Evolutionary conservation across 2,329 filamentous ascomycete species (phyloP), one percentile per base, ranked within the genome.

Genomic region (Sordariomycetes sp.): DNA sequence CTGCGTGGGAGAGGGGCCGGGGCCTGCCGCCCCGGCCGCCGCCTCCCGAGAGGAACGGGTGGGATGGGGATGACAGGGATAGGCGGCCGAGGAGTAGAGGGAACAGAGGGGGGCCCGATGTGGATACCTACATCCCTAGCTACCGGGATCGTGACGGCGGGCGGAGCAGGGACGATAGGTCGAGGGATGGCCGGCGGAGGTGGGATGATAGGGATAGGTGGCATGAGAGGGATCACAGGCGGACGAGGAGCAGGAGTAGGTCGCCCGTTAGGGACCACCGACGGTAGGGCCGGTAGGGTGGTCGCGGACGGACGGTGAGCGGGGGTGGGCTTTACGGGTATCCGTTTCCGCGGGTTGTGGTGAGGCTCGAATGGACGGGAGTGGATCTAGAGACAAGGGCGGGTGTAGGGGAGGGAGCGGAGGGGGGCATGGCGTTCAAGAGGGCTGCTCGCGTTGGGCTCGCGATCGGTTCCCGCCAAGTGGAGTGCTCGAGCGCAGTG

Each of bases 1-100:
- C 78, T 6, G 78, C 76, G 2, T 82, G 79, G 80, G 74, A 76
- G 52, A 69, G 78, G 56, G 55, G 51, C n/a, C 72, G 75, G 24
- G 75, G 73, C 10, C 65, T 79, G 13, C 76, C 76, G 3, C 76
- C 76, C 3, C 70, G 77, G 10, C 79, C 77, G 2, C 76, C 78
- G 2, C 74, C 74, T n/a, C 70, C 74, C 8, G 70, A 73, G 60
- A 65, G 69, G 61, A 69, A 67, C 53, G 71, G 70, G 25, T 68
- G 66, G 63, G 69, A 72, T 34, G 55, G 57, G 22, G 10, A 66
- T 4, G 64, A 67, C n/a, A 70, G n/a, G 64, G 71, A 59, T 65
- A 32, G 67, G 64, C n/a, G 67, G 65, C 6, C 62, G 60, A 20
- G 67, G 63, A 34, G 67, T 63, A 10, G 67, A 61, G 17, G 66